Evolutionary conservation across 495 filamentous ascomycete genomes (phyloP).

Genomic region (Talaromyces proteolyticus): DNA sequence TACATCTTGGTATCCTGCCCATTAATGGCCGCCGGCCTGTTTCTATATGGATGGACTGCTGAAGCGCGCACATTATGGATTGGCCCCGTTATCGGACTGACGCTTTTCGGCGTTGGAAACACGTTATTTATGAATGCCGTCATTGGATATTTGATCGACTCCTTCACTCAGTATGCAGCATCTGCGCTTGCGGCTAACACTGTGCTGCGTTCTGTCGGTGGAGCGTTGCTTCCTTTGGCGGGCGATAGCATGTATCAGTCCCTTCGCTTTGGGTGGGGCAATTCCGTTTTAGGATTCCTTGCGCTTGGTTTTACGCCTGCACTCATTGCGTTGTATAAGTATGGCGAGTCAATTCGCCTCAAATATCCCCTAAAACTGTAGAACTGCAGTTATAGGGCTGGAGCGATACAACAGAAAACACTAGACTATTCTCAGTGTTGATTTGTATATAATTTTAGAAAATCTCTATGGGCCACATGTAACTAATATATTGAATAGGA

Average conservation of each 20-base stretch:
- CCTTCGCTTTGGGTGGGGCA: conserved; percentile 52
- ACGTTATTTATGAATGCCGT: conserved; percentile 31
- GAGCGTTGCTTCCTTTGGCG: conserved; percentile 44
- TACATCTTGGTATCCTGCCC: neutral
- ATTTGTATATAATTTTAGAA: too few relatives aligned
- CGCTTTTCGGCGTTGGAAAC: conserved; percentile 30
- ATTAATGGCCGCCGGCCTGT: conserved; percentile 40
- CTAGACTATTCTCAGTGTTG: too few relatives aligned
- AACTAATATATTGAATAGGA: too few relatives aligned
- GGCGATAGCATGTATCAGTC: conserved; percentile 45
- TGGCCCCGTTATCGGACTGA: conserved; percentile 36
- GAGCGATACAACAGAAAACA: too few relatives aligned
- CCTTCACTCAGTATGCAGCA: conserved; percentile 46
- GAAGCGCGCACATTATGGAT: conserved; percentile 46
- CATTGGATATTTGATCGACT: conserved; percentile 49
- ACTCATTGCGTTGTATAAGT: conserved; percentile 38
- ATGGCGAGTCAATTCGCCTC: neutral
- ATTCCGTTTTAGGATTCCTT: conserved; percentile 50
- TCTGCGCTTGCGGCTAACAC: conserved; percentile 50
- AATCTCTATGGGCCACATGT: too few relatives aligned
- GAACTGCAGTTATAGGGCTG: too few relatives aligned
- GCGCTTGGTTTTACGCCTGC: conserved; percentile 44
- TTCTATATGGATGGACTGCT: conserved; percentile 62
- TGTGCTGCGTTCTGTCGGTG: conserved; percentile 47
- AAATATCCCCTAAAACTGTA: too few relatives aligned